Evolutionary conservation across 2,329 filamentous ascomycete species (phyloP).

Genomic region (Eutypella sp.): DNA sequence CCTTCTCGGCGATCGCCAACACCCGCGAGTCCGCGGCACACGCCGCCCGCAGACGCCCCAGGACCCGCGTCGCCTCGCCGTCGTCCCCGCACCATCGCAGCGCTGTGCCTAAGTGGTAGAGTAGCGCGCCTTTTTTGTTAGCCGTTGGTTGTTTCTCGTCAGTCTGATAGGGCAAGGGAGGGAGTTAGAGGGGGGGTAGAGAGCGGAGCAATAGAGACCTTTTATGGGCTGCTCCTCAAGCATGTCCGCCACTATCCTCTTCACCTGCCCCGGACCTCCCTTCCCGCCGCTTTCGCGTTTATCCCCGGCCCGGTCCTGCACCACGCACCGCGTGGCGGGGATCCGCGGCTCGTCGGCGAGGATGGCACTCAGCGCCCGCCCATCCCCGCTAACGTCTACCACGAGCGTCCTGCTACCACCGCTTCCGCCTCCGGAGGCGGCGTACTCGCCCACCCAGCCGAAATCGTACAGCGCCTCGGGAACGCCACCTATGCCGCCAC

Average conservation of each 20-base stretch:
- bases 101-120: slow-evolving; percentile 1
- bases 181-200: too few relatives aligned
- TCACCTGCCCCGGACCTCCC: background rate
- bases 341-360: slow-evolving; percentile 1
- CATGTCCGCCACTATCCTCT: background rate
- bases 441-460: slow-evolving; percentile 1
- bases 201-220: background rate
- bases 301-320: background rate
- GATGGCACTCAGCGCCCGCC: background rate
- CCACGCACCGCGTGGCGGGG: slow-evolving; percentile 1
- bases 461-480: slow-evolving; percentile 2
- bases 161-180: background rate
- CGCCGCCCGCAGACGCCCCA: background rate
- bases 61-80: background rate
- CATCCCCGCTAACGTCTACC: slow-evolving; percentile 1
- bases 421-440: background rate
- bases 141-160: background rate
- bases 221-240: slow-evolving; percentile 1
- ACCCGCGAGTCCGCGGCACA: slow-evolving; percentile 1
- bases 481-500: too few relatives aligned
- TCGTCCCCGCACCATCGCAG: slow-evolving; percentile 2
- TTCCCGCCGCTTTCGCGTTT: background rate
- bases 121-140: background rate
- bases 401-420: background rate
- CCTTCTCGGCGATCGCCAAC: slow-evolving; percentile 1